Evolutionary conservation across 495 filamentous ascomycete genomes (phyloP).

Genomic region (Penicillium cosmopolitanum): DNA sequence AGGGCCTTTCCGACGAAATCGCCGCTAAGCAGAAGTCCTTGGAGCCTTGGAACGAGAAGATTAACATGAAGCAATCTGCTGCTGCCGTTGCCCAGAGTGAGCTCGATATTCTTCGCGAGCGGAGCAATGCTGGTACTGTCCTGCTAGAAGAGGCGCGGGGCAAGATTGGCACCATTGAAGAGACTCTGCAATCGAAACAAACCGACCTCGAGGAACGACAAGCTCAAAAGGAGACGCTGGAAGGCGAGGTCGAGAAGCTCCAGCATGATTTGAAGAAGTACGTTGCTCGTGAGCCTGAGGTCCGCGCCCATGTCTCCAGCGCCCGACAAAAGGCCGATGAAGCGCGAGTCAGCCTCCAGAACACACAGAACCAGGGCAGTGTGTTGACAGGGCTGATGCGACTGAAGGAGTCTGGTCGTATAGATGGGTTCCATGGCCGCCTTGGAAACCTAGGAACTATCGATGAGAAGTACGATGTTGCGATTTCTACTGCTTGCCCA

Average conservation of each 20-base stretch:
- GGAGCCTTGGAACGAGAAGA: constrained; percentile 95
- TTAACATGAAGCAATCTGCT: constrained; percentile 91
- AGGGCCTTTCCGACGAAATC: constrained; percentile 90
- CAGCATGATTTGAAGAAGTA: constrained; percentile 73
- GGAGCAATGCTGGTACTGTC: constrained; percentile 80
- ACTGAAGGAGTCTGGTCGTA: constrained; percentile 92
- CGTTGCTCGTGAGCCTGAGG: constrained; percentile 72
- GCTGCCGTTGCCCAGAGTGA: constrained; percentile 95
- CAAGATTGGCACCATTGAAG: constrained; percentile 75
- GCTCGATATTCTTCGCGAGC: constrained; percentile 85
- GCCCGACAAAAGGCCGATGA: constrained; percentile 94
- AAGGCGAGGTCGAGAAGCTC: constrained; percentile 72
- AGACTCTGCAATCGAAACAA: constrained; percentile 68
- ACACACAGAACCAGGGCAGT: constrained; percentile 88
- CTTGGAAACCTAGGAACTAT: constrained; percentile 96
- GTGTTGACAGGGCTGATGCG: constrained; percentile 91
- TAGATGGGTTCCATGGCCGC: constrained; percentile 94
- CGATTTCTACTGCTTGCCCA: constrained; percentile 94
- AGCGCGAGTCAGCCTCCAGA: constrained; percentile 84
- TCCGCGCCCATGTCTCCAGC: constrained; percentile 79
- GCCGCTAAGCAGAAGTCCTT: constrained; percentile 89
- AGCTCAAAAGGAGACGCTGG: constrained; percentile 67
- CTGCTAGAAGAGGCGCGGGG: constrained; percentile 81
- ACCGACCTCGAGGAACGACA: constrained; percentile 76
- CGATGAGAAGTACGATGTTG: constrained; percentile 91